Base-by-base conservation (phyloP, 1,284 basidiomycete species). In the Heterobasidion parviporum region DNA sequence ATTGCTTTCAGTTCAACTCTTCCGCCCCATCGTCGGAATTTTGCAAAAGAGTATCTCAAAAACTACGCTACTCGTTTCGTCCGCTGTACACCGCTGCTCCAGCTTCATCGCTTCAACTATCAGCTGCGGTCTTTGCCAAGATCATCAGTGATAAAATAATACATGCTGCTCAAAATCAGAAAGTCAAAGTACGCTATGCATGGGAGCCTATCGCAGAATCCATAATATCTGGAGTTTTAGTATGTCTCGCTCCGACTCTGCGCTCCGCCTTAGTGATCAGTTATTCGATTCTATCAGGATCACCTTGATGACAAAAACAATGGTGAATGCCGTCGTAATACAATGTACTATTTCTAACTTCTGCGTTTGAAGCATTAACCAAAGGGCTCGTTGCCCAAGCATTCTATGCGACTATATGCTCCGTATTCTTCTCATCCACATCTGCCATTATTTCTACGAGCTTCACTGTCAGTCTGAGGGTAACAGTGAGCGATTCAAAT, bases 171-270 rank as follows among this genome's bases (percentile, higher is more conserved):
- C 61, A 18, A 44, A 15, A 57, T 6, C 63, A 61, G 5, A 60
- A 58, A 8, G 45, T 58, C 1, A 63, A 65, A n/a, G 62, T 65
- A 54, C 62, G 61, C 49, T 26, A 35, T 12, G 51, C 55, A 2
- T 71, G 69, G 71, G 68, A 72, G 38, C 46, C 53, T 0, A 60
- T 70, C 12, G 56, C 69, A 41, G 57, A 65, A 46, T 58, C 64
- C 14, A 41, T 71, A 6, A 59, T 72, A 2, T 66, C 68, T 1
- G 71, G 71, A 9, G 61, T 72, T 26, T 59, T 71, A 62, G 71
- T 71, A 32, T 47, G 67, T 62, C 12, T 46, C 16, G 14, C 12
- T 32, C 26, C 8, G 26, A 5, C 12, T 26, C 5, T 48, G 3
- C 26, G 16, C 26, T 10, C 4, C 34, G 7, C 12, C 47, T 54